These are phyloP conservation scores for Penicillium canescens DNA, from an alignment of 495 filamentous ascomycete genomes.

Conservation along the genomic window DNA sequence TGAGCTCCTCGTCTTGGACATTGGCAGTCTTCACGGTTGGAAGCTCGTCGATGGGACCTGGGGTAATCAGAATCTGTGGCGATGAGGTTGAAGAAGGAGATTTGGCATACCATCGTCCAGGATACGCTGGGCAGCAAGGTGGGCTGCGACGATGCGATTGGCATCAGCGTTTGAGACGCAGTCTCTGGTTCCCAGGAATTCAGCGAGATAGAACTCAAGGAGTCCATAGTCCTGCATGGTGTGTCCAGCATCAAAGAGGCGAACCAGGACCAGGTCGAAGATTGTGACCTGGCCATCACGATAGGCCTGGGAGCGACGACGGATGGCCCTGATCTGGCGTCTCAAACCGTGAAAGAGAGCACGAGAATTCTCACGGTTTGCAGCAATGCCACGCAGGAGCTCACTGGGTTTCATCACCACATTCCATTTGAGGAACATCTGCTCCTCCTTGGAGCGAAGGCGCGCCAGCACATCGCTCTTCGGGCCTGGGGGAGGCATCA, in stretches of 20 bases:
- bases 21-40: neutral
- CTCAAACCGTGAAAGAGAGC: constrained; percentile 29
- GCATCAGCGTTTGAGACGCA: neutral
- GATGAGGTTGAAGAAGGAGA: neutral
- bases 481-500: neutral
- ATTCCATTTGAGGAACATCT: constrained; percentile 25
- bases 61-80: neutral
- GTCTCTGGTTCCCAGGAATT: constrained; percentile 36
- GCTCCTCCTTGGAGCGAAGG: constrained; percentile 8
- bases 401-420: constrained; percentile 16
- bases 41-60: constrained; percentile 1
- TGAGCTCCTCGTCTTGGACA: neutral
- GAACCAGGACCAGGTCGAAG: constrained; percentile 40
- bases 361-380: constrained; percentile 10
- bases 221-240: constrained; percentile 26
- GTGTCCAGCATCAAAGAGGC: constrained; percentile 30
- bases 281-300: constrained; percentile 42
- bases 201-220: constrained; percentile 39
- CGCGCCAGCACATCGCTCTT: neutral
- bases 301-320: constrained; percentile 33
- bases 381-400: constrained; percentile 24
- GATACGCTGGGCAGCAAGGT: constrained; percentile 9
- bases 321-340: constrained; percentile 32
- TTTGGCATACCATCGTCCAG: constrained; percentile 7
- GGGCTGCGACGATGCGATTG: constrained; percentile 4